These are phyloP conservation scores for Cladorrhinum sp. DNA, from an alignment of 2,329 filamentous ascomycete species.

Conservation along the genomic window DNA sequence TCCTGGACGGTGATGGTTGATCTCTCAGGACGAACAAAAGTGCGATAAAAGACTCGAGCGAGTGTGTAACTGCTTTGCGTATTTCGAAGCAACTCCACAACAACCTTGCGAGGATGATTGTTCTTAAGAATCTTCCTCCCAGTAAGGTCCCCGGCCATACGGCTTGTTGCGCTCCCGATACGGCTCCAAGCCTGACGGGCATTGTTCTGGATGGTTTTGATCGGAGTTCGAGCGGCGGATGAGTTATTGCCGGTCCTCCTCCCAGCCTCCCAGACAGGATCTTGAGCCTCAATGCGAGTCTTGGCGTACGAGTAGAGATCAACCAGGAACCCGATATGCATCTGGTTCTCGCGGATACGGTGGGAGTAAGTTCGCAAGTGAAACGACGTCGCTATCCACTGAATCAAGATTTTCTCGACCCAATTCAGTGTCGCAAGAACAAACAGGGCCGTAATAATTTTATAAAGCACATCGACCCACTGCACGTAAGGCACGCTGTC, in stretches of 20 bases:
- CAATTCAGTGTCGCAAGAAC: constrained; percentile 78
- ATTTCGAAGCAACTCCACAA: constrained; percentile 70
- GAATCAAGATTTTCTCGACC: constrained; percentile 87
- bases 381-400: constrained; percentile 91
- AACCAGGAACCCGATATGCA: constrained; percentile 64
- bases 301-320: constrained; percentile 69
- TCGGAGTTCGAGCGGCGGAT: constrained; percentile 68
- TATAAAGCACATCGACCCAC: constrained; percentile 80
- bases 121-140: constrained; percentile 64
- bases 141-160: constrained; percentile 87
- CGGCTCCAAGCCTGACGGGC: constrained; percentile 73
- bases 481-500: constrained; percentile 46
- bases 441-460: constrained; percentile 82
- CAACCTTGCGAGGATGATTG: constrained; percentile 79
- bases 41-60: constrained; percentile 83
- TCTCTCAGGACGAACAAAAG: constrained; percentile 69
- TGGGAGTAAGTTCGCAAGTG: constrained; percentile 88
- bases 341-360: constrained; percentile 79
- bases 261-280: constrained; percentile 47
- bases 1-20: constrained; percentile 79
- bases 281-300: constrained; percentile 59
- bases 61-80: constrained; percentile 76
- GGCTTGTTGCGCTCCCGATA: constrained; percentile 80
- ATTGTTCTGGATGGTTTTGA: constrained; percentile 68
- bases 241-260: constrained; percentile 30